Evolutionary conservation across 495 filamentous ascomycete genomes (phyloP).

Genomic region (Chaetomium fimeti): DNA sequence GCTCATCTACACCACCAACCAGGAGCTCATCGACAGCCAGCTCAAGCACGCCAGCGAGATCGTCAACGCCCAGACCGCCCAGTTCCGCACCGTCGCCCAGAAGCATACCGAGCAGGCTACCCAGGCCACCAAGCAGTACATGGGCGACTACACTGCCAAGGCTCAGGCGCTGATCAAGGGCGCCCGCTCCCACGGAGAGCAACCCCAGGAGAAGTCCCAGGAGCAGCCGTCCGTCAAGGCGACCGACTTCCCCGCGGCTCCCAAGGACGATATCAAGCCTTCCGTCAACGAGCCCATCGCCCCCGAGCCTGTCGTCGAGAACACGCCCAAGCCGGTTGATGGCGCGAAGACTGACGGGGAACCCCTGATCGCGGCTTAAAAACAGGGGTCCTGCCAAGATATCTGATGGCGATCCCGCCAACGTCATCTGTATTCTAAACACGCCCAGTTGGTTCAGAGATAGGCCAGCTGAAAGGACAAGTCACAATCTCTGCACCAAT

Average conservation of each 20-base stretch:
- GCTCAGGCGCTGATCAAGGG: conserved; percentile 67
- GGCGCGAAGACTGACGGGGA: conserved; percentile 35
- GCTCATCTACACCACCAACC: conserved; percentile 87
- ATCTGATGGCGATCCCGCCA: not conserved
- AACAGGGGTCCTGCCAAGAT: not conserved
- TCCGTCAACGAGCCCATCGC: conserved; percentile 6
- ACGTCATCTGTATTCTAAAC: conserved; percentile 9
- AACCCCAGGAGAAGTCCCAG: conserved; percentile 23
- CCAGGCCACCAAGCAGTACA: conserved; percentile 73
- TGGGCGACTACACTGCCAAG: conserved; percentile 80
- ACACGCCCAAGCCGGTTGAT: no score
- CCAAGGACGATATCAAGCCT: conserved; percentile 42
- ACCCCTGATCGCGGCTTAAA: conserved; percentile 42
- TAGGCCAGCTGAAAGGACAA: not conserved
- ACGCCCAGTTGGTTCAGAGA: not conserved
- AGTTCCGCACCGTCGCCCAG: conserved; percentile 74
- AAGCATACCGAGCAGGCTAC: conserved; percentile 78
- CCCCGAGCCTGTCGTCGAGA: conserved; percentile 9
- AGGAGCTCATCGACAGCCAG: conserved; percentile 87
- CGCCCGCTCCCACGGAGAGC: conserved; percentile 36
- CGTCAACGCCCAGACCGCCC: conserved; percentile 74
- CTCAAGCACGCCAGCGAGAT: conserved; percentile 68
- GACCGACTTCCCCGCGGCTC: conserved; percentile 62
- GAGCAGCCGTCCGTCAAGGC: conserved; percentile 33
- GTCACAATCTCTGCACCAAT: not conserved